Percentiles rank a stretch among this genome's conserved stretches.
phyloP scores from a whole-genome alignment of 495 filamentous ascomycete species.

The Penicillium desertorum region DNA sequence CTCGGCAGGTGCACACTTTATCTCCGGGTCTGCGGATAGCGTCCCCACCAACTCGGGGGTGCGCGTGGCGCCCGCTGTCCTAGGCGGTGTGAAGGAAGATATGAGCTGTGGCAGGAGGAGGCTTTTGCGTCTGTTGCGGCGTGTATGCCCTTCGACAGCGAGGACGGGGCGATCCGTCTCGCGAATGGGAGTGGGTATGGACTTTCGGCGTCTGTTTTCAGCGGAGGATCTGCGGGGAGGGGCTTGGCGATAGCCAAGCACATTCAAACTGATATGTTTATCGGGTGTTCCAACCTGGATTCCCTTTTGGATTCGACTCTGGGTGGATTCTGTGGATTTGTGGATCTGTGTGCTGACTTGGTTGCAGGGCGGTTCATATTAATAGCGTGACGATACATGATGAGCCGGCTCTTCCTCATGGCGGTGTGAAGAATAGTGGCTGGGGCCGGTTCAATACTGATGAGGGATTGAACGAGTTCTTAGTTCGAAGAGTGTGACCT shows the following conservation, averaged over 20 bases:
- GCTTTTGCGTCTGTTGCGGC: constrained; percentile 73
- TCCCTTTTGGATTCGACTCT: neutral
- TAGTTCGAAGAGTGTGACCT: constrained; percentile 82
- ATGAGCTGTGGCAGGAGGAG: constrained; percentile 81
- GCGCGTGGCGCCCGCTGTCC: constrained; percentile 67
- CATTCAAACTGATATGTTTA: constrained; percentile 46
- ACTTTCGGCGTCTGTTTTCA: constrained; percentile 49
- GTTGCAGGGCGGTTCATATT: constrained; percentile 69
- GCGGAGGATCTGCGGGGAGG: constrained; percentile 43
- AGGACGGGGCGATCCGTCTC: constrained; percentile 48
- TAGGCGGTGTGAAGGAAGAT: constrained; percentile 63
- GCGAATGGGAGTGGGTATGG: constrained; percentile 52
- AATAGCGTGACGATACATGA: constrained; percentile 89
- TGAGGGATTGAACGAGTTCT: constrained; percentile 68
- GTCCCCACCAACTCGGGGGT: constrained; percentile 46
- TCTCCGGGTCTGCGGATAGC: constrained; percentile 49
- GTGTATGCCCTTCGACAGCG: constrained; percentile 42
- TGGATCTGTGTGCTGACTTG: constrained; percentile 4
- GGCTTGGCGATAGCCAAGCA: constrained; percentile 44
- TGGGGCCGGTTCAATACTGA: constrained; percentile 65
- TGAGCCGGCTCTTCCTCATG: constrained; percentile 74
- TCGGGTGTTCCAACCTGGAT: neutral
- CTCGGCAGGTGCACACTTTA: constrained; percentile 61
- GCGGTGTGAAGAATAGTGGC: constrained; percentile 81
- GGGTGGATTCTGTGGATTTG: neutral